Conservation (phyloP, 2,329 filamentous ascomycete species). For the Diaporthe ilicicola region DNA sequence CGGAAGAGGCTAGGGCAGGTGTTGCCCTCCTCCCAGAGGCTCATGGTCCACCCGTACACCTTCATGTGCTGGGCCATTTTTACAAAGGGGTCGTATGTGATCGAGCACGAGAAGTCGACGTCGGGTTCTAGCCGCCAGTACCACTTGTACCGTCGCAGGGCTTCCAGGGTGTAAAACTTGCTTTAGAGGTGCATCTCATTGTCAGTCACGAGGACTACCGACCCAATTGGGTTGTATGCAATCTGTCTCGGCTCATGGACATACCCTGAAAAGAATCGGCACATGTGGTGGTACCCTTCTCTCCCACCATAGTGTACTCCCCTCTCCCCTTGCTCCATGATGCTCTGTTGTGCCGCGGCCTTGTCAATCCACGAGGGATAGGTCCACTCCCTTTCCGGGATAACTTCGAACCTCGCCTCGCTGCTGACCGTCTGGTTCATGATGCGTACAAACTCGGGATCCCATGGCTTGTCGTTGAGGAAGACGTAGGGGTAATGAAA, state of each 20-base stretch:
- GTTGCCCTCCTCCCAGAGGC: slow-evolving; percentile 51
- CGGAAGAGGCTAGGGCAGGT: slow-evolving; percentile 54
- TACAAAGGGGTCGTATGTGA: slow-evolving; percentile 57
- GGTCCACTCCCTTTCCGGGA: slow-evolving; percentile 50
- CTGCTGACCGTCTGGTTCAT: slow-evolving; percentile 48
- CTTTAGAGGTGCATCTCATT: slow-evolving; percentile 36
- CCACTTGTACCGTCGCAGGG: slow-evolving; percentile 53
- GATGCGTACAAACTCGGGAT: slow-evolving; percentile 47
- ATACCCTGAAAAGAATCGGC: slow-evolving; percentile 52
- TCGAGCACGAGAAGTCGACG: slow-evolving; percentile 53
- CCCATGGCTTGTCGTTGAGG: slow-evolving; percentile 55
- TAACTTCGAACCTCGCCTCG: slow-evolving; percentile 51
- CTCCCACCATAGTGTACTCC: slow-evolving; percentile 49
- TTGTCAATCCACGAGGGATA: slow-evolving; percentile 46
- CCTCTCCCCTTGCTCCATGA: slow-evolving; percentile 40
- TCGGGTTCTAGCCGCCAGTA: slow-evolving; percentile 57
- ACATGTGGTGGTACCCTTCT: slow-evolving; percentile 52
- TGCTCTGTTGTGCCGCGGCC: slow-evolving; percentile 35
- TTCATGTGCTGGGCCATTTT: slow-evolving; percentile 54
- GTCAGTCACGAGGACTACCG: not conserved
- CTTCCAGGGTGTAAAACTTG: slow-evolving; percentile 53
- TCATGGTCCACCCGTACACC: slow-evolving; percentile 54
- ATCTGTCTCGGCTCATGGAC: slow-evolving; percentile 32
- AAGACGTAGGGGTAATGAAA: slow-evolving; percentile 57
- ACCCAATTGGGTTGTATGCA: not conserved